A percentile compares a stretch with the other conserved stretches of the same genome.
Evolutionary conservation across 2,329 filamentous ascomycete species (phyloP).

Genomic region (Fusarium burgessii): DNA sequence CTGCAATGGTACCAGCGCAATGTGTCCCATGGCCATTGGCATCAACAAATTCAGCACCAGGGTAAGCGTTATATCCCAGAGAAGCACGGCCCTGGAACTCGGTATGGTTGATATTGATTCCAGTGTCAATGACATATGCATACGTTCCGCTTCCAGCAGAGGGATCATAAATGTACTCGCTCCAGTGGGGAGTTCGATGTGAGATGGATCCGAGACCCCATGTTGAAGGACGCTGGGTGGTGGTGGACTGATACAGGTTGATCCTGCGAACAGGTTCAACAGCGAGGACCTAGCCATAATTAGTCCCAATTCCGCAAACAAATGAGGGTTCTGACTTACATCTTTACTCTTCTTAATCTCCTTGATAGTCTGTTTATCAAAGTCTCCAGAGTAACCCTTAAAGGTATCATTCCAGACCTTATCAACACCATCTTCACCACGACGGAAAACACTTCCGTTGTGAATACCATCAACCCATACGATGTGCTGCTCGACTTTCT

Average conservation of each 20-base stretch:
- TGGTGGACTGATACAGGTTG: constrained; percentile 44
- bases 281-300: constrained; percentile 46
- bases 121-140: constrained; percentile 68
- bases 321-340: constrained; percentile 46
- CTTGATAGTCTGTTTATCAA: constrained; percentile 57
- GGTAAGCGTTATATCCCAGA: constrained; percentile 52
- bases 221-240: constrained; percentile 52
- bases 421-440: constrained; percentile 50
- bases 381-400: constrained; percentile 58
- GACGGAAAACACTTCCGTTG: constrained; percentile 48
- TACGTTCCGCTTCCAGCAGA: constrained; percentile 57
- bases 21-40: constrained; percentile 61
- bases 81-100: constrained; percentile 59
- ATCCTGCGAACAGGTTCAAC: constrained; percentile 51
- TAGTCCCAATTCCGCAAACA: background rate
- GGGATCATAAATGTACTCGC: constrained; percentile 57
- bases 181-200: constrained; percentile 50
- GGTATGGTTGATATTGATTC: constrained; percentile 60
- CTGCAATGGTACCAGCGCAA: constrained; percentile 59
- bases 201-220: constrained; percentile 63
- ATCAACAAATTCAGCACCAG: constrained; percentile 51
- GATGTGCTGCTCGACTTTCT: constrained; percentile 52
- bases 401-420: constrained; percentile 51
- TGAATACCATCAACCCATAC: constrained; percentile 51
- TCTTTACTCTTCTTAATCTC: constrained; percentile 54